Percentiles rank a stretch among this genome's conserved stretches.
Conservation (phyloP, 768 basidiomycete species). For the Suillus americanus region DNA sequence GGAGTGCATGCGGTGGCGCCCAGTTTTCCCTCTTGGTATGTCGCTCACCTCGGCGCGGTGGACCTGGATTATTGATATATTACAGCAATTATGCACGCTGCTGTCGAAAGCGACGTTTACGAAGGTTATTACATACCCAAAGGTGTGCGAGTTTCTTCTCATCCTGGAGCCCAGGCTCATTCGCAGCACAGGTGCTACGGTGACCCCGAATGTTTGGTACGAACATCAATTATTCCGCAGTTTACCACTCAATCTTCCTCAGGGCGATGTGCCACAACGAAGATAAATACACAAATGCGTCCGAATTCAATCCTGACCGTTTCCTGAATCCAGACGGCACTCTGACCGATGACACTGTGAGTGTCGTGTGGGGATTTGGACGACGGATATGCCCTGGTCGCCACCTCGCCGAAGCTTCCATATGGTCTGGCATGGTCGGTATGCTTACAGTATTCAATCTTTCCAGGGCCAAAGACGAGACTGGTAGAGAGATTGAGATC, state of each 20-base stretch:
- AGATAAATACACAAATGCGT: conserved; percentile 49
- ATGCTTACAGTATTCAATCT: conserved; percentile 4
- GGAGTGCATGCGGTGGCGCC: conserved; percentile 14
- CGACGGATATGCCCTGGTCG: conserved; percentile 9
- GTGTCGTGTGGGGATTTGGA: conserved; percentile 7
- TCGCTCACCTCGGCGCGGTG: background rate
- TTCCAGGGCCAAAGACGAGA: conserved; percentile 9
- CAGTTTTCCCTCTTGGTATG: conserved; percentile 16
- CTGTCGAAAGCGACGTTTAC: conserved; percentile 38
- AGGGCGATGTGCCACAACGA: conserved; percentile 50
- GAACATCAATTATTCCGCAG: background rate
- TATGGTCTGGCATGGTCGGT: conserved; percentile 8
- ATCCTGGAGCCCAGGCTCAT: background rate
- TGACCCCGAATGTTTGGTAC: conserved; percentile 5
- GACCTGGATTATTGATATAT: background rate
- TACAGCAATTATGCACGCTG: conserved; percentile 21
- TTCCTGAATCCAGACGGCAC: conserved; percentile 33
- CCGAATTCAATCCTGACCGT: conserved; percentile 51
- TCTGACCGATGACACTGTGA: conserved; percentile 6
- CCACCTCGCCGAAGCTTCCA: conserved; percentile 2
- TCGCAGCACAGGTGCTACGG: conserved; percentile 1
- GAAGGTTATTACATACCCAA: conserved; percentile 50
- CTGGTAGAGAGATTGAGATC: conserved; percentile 10
- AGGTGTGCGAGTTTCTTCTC: conserved; percentile 24
- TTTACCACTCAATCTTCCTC: conserved; percentile 8